A percentile compares a stretch with the other conserved stretches of the same genome.
Conservation (phyloP, 208 protist species). For the Strigomonas culicis region DNA sequence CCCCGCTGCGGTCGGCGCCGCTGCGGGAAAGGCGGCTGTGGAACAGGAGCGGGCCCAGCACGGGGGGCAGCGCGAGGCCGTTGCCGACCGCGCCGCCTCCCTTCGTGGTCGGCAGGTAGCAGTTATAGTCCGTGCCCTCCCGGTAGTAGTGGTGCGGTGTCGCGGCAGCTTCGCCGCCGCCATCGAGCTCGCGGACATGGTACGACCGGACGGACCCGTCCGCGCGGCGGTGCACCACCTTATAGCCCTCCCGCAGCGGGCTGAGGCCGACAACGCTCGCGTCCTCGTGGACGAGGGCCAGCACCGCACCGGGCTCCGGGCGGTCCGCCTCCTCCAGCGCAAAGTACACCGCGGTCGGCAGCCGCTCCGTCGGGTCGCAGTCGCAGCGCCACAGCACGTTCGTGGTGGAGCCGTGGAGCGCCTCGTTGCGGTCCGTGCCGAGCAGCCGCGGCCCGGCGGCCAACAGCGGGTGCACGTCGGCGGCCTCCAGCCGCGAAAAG, state of each 20-base stretch:
- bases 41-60: conserved; percentile 23
- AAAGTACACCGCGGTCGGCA: conserved; percentile 72
- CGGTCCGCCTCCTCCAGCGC: too few species aligned
- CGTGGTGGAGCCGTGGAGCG: conserved; percentile 20
- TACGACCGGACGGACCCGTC: conserved; percentile 28
- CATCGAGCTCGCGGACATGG: conserved; percentile 21
- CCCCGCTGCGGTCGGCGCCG: too few species aligned
- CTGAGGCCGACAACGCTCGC: conserved; percentile 36
- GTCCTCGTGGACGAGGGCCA: conserved; percentile 70
- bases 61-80: conserved; percentile 29
- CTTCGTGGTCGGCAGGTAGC: too few species aligned
- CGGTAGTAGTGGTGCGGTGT: too few species aligned
- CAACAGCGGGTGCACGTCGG: conserved; percentile 30
- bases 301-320: too few species aligned
- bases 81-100: background rate
- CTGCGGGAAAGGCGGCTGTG: background rate
- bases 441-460: conserved; percentile 30
- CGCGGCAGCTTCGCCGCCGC: background rate
- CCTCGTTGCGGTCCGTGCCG: conserved; percentile 24
- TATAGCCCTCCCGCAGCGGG: conserved; percentile 39
- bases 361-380: conserved; percentile 29
- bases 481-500: conserved; percentile 36
- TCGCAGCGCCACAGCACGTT: conserved; percentile 53
- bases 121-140: too few species aligned
- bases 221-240: conserved; percentile 42